Percentiles rank a stretch among this genome's conserved stretches.
phyloP scores from a whole-genome alignment of 768 basidiomycete species.

The Lactifluus piperatus region DNA sequence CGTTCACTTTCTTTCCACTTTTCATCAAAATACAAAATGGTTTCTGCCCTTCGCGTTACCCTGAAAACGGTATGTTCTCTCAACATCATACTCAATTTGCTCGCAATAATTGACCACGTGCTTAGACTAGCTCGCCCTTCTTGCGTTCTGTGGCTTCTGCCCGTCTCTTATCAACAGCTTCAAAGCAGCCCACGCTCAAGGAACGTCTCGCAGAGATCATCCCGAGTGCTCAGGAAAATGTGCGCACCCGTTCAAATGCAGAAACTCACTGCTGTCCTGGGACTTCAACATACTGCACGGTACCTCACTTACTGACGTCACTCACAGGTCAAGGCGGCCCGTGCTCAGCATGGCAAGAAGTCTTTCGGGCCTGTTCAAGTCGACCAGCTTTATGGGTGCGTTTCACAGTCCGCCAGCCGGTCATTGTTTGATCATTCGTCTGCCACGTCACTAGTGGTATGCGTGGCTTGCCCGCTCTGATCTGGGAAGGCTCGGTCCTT shows the following conservation, averaged over 20 bases:
- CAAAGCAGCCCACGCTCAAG: constrained; percentile 73
- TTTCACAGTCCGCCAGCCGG: background rate
- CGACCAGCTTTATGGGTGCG: constrained; percentile 84
- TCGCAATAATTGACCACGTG: background rate
- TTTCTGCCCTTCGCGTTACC: constrained; percentile 28
- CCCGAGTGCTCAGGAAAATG: constrained; percentile 74
- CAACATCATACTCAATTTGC: constrained; percentile 24
- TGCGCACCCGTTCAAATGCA: constrained; percentile 25
- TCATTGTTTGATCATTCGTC: constrained; percentile 6
- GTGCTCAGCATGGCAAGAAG: constrained; percentile 85
- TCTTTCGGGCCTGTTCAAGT: constrained; percentile 86
- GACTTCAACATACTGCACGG: background rate
- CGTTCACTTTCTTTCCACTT: background rate
- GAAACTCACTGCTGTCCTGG: background rate
- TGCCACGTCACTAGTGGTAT: constrained; percentile 49
- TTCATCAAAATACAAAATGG: constrained; percentile 23
- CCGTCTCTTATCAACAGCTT: constrained; percentile 55
- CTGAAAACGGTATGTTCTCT: constrained; percentile 28
- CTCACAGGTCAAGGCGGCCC: constrained; percentile 68
- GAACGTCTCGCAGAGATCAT: constrained; percentile 92
- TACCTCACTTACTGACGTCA: constrained; percentile 9
- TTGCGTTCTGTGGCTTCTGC: constrained; percentile 38
- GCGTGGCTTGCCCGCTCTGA: constrained; percentile 85
- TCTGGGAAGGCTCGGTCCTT: constrained; percentile 98
- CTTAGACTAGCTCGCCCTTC: constrained; percentile 41